phyloP scores from a whole-genome alignment of 2,329 filamentous ascomycete genomes.

The Apiospora rasikravindrae region DNA sequence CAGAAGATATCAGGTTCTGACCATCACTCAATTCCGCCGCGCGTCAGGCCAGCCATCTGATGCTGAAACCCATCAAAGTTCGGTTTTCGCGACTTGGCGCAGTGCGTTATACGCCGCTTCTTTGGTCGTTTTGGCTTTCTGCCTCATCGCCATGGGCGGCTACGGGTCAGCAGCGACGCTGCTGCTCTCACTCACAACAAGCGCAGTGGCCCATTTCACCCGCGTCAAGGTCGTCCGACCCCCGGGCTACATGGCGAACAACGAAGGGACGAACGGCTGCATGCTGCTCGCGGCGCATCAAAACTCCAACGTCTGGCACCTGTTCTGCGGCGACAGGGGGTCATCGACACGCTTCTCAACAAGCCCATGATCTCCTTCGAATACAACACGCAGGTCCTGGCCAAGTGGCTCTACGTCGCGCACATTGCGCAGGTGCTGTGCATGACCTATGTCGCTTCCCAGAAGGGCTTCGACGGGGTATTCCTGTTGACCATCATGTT shows the following conservation, averaged over 20 bases:
- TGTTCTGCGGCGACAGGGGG: conserved; percentile 34
- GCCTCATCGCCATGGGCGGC: no score
- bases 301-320: conserved; percentile 34
- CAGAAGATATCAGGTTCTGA: no score
- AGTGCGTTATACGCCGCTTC: no score
- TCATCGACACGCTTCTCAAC: conserved; percentile 34
- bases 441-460: conserved; percentile 35
- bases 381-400: conserved; percentile 18
- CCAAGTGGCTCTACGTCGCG: conserved; percentile 29
- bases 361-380: conserved; percentile 34
- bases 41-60: no score
- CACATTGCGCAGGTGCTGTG: conserved; percentile 31
- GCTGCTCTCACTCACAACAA: no score
- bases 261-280: conserved; percentile 33
- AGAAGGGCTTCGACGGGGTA: conserved; percentile 33
- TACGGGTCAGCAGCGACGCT: no score
- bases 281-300: conserved; percentile 35
- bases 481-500: conserved; percentile 21
- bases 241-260: conserved; percentile 30
- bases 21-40: no score
- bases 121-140: no score
- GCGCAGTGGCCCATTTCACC: no score
- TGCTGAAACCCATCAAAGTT: no score
- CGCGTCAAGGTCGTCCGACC: no score
- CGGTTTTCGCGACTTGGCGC: no score